Base-by-base conservation (phyloP, 805 yeast genomes). In the Metschnikowia borealis region DNA sequence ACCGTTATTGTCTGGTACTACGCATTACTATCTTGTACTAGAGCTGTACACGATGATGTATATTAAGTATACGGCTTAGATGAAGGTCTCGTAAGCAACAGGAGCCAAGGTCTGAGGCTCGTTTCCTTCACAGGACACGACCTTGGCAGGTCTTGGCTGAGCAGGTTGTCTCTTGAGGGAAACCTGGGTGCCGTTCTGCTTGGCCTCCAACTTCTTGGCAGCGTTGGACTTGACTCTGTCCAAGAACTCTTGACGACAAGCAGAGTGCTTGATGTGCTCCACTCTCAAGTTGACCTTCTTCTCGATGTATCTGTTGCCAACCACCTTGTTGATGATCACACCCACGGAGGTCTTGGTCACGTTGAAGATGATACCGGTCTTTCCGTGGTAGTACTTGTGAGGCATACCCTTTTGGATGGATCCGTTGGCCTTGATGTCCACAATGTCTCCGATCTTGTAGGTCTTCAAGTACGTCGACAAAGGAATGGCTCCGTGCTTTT, bases 401-500 rank as follows among this genome's bases (percentile, higher is more conserved):
- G 99, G 99, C 97, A 94, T 89, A 89, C 98, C 97, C 87, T 92
- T 91, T 78, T 94, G 98, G 84, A 91, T 83, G 65, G 99, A 83
- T 84, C 97, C 97, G 77, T 94, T 94, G 78, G 95, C 99, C 82
- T 89, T 92, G 84, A 94, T 91, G 80, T 94, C 99, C 72, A 94
- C 99, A 69, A 94, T 92, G 79, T 94, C 99, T 73, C 99, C 99
- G 70, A 94, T 97, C 80, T 84, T 90, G 96, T 94, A 94, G 74
- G 84, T 80, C 87, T 89, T 90, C 83, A 94, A 80, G 94, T 92
- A 94, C 74, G 96, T 88, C 65, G 97, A 88, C 84, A 94, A 81
- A 63, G 96, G 84, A 73, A 90, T 82, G 68, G 85, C 78, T 78
- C 99, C 99, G 81, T 92, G 96, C 79, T 84, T 85, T 85, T 88